phyloP scores from a whole-genome alignment of 2,329 filamentous ascomycete species.

The Basipetospora chlamydospora region DNA sequence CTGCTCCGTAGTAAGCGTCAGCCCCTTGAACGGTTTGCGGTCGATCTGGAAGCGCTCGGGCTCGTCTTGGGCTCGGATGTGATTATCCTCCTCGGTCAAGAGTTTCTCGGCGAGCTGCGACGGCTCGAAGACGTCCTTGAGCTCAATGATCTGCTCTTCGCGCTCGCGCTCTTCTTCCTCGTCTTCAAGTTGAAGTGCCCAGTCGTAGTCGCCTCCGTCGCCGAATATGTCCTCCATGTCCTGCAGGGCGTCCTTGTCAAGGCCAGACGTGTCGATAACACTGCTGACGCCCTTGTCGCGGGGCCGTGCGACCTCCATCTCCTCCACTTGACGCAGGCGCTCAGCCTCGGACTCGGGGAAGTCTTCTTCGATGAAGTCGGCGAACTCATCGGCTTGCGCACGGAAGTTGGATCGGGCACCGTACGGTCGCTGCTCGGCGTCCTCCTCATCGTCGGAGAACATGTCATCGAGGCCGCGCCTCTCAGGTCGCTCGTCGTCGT shows the following conservation, averaged over 20 bases:
- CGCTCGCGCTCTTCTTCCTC: conserved; percentile 66
- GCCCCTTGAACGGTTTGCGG: conserved; percentile 71
- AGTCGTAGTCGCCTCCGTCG: conserved; percentile 89
- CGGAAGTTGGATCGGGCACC: conserved; percentile 39
- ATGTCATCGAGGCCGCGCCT: conserved; percentile 75
- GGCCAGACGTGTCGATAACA: conserved; percentile 64
- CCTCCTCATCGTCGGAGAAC: conserved; percentile 88
- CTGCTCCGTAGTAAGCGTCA: conserved; percentile 68
- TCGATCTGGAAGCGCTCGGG: conserved; percentile 91
- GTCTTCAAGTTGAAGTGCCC: conserved; percentile 80
- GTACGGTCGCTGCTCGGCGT: conserved; percentile 37
- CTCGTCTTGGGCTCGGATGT: conserved; percentile 75
- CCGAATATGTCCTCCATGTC: conserved; percentile 96
- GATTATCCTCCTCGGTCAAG: conserved; percentile 87
- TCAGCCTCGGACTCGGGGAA: conserved; percentile 78
- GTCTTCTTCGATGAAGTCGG: conserved; percentile 95
- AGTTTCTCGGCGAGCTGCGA: conserved; percentile 89
- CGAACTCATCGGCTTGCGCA: conserved; percentile 62
- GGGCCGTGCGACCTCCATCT: conserved; percentile 76
- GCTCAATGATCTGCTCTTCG: conserved; percentile 72
- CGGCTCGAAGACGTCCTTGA: conserved; percentile 97
- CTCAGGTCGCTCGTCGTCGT: conserved; percentile 48
- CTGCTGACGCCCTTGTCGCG: conserved; percentile 54
- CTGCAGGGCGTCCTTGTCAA: conserved; percentile 85
- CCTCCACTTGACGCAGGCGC: conserved; percentile 60